phyloP scores from a whole-genome alignment of 192 early-diverging fungal species.

The Coemansia sp. region DNA sequence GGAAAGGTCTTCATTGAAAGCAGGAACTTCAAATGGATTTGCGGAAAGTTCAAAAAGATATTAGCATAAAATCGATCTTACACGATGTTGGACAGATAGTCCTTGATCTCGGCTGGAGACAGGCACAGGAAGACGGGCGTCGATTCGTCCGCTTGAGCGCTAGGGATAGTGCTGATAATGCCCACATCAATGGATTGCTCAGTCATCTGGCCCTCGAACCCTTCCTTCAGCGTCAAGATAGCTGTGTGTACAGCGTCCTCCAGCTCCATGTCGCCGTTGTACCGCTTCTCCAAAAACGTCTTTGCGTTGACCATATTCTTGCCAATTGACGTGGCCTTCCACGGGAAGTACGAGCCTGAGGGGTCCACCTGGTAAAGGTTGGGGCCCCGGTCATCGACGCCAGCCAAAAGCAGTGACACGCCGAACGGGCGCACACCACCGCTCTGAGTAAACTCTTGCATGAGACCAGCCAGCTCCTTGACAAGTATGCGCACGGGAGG shows the following conservation, averaged over 20 bases:
- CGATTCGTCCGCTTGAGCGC: slow-evolving; percentile 58
- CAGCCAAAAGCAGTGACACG: slow-evolving; percentile 94
- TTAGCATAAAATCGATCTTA: slow-evolving; percentile 3
- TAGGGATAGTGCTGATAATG: slow-evolving; percentile 62
- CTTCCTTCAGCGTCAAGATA: slow-evolving; percentile 98
- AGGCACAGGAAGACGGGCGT: slow-evolving; percentile 83
- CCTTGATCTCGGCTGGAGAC: slow-evolving; percentile 82
- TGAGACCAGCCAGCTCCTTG: slow-evolving; percentile 93
- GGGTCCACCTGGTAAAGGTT: slow-evolving; percentile 99
- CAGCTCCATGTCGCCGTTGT: slow-evolving; percentile 88
- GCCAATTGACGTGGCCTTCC: slow-evolving; percentile 98
- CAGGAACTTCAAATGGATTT: not conserved
- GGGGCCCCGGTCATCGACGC: slow-evolving; percentile 90
- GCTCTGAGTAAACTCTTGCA: slow-evolving; percentile 99
- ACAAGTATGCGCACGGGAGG: slow-evolving; percentile 95
- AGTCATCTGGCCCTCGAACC: slow-evolving; percentile 99
- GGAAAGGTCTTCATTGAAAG: not conserved
- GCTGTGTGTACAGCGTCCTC: slow-evolving; percentile 99
- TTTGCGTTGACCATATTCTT: slow-evolving; percentile 99
- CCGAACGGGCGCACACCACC: slow-evolving; percentile 99
- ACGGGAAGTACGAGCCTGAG: slow-evolving; percentile 97
- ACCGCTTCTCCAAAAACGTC: slow-evolving; percentile 98
- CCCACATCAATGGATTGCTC: slow-evolving; percentile 96
- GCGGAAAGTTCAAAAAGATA: not conserved
- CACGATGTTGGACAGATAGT: slow-evolving; percentile 95